These are phyloP conservation scores for Oxytropis ochrocephala DNA, from an alignment of 306 rosid species.

Conservation along the genomic window DNA sequence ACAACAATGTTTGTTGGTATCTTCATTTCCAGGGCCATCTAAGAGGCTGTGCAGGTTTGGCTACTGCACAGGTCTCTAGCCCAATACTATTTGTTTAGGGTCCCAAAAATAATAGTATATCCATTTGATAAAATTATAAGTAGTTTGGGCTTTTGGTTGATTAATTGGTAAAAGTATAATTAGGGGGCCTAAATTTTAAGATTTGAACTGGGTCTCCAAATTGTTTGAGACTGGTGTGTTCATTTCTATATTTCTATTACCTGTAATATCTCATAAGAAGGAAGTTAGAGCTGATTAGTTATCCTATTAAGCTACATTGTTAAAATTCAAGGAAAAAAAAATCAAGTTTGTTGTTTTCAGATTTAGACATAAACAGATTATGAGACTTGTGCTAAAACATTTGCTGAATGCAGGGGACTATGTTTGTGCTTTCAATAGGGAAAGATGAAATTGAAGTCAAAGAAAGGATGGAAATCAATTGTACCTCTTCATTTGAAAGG, in stretches of 20 bases:
- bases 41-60: too few relatives aligned
- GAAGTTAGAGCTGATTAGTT: background rate
- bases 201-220: too few relatives aligned
- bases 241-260: too few relatives aligned
- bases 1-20: background rate
- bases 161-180: too few relatives aligned
- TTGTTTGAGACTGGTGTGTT: too few relatives aligned
- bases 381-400: background rate
- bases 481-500: slow-evolving; percentile 68
- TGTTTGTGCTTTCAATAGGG: slow-evolving; percentile 19
- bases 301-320: background rate
- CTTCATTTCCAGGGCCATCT: too few relatives aligned
- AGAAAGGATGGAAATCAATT: slow-evolving; percentile 77
- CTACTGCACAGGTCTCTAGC: too few relatives aligned
- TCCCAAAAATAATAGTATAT: too few relatives aligned
- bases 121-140: too few relatives aligned
- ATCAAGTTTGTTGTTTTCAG: background rate
- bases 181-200: too few relatives aligned
- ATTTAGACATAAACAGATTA: background rate
- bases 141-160: too few relatives aligned
- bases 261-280: background rate
- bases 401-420: slow-evolving; percentile 35
- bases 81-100: too few relatives aligned
- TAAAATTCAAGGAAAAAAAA: background rate
- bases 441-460: slow-evolving; percentile 67